These are phyloP conservation scores for Eutrema japonicum DNA, from an alignment of 345 rosid genomes.

Conservation along the genomic window DNA sequence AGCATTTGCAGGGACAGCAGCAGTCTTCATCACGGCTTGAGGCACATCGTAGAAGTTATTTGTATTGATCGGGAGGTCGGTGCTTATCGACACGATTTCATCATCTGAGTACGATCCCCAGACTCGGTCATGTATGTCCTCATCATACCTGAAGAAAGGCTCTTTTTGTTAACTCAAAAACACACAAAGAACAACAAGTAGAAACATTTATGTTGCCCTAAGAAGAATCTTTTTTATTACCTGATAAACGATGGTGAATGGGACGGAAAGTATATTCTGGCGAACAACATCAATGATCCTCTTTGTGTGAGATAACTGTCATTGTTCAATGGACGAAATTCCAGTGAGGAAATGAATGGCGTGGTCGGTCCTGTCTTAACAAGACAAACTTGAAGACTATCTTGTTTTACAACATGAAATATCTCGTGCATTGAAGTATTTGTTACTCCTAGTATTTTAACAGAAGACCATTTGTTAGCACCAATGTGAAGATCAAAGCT, in stretches of 20 bases:
- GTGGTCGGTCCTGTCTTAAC: conserved; percentile 48
- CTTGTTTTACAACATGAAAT: conserved; percentile 40
- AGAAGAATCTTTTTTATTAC: neutral
- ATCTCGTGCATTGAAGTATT: conserved; percentile 26
- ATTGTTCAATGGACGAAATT: conserved; percentile 47
- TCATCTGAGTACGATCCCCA: conserved; percentile 17
- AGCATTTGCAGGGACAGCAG: conserved; percentile 38
- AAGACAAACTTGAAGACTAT: conserved; percentile 52
- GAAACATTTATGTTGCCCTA: neutral
- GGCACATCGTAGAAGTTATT: conserved; percentile 32
- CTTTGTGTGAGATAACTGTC: conserved; percentile 6
- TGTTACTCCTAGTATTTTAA: conserved; percentile 28
- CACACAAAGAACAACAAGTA: conserved; percentile 31
- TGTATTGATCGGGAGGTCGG: neutral
- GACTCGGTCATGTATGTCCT: conserved; percentile 46
- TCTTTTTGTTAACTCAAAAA: conserved; percentile 6
- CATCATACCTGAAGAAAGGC: conserved; percentile 42
- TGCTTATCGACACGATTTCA: neutral
- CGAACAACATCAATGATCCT: conserved; percentile 34
- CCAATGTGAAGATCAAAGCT: conserved; percentile 54
- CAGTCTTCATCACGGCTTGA: conserved; percentile 42
- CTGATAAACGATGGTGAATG: neutral
- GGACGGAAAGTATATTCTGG: conserved; percentile 17
- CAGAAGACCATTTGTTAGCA: conserved; percentile 47
- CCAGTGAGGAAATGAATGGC: conserved; percentile 58